Evolutionary conservation across 1,139 yeast genomes (phyloP).

Genomic region (Trichomonascaceae sp.): DNA sequence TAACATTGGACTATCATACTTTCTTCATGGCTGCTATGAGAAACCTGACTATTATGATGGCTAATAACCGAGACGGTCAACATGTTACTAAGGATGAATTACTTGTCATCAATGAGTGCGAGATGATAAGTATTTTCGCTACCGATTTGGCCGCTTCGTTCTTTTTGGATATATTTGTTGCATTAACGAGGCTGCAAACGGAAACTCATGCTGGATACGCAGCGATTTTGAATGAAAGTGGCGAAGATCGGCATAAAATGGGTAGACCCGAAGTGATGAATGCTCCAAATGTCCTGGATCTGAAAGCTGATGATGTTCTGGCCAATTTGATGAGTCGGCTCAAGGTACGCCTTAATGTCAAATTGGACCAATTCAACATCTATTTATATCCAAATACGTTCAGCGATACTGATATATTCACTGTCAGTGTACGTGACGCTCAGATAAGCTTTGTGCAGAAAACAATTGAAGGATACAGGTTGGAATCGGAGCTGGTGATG

Average conservation of each 20-base stretch:
- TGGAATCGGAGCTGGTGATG: slow-evolving; percentile 25
- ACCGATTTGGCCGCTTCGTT: slow-evolving; percentile 86
- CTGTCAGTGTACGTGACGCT: slow-evolving; percentile 53
- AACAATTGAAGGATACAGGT: slow-evolving; percentile 6
- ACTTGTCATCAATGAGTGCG: slow-evolving; percentile 51
- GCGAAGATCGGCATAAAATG: slow-evolving; percentile 12
- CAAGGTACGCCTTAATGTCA: slow-evolving; percentile 57
- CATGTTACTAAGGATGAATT: slow-evolving; percentile 46
- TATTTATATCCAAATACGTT: slow-evolving; percentile 76
- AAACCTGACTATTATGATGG: slow-evolving; percentile 50
- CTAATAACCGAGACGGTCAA: slow-evolving; percentile 56
- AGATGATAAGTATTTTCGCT: slow-evolving; percentile 53
- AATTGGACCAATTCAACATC: slow-evolving; percentile 48
- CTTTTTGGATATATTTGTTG: slow-evolving; percentile 67
- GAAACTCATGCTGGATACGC: slow-evolving; percentile 68
- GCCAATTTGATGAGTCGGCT: slow-evolving; percentile 22
- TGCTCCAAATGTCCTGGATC: not conserved
- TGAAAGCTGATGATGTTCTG: slow-evolving; percentile 5
- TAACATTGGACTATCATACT: slow-evolving; percentile 78
- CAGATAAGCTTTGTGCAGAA: slow-evolving; percentile 46
- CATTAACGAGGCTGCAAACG: slow-evolving; percentile 63
- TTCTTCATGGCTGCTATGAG: slow-evolving; percentile 59
- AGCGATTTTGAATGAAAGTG: slow-evolving; percentile 55
- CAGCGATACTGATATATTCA: slow-evolving; percentile 66
- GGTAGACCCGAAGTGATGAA: slow-evolving; percentile 6